phyloP scores from a whole-genome alignment of 2,329 filamentous ascomycete genomes.

The Dichotomopilus funicola region DNA sequence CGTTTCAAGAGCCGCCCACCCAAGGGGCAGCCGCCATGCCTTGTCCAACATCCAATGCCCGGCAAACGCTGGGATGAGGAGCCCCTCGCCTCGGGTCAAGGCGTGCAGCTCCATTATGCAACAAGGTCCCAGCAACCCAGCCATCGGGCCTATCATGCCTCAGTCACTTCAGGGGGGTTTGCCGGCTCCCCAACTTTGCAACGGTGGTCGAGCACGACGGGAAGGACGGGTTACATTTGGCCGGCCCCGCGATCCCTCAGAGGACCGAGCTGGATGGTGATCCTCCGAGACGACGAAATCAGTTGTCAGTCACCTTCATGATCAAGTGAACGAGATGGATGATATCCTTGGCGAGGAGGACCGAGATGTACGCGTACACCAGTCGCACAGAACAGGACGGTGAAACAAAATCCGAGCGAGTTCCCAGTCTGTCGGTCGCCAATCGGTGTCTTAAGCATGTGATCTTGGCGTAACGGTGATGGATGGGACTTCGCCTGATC shows the following conservation, averaged over 20 bases:
- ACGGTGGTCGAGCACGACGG: background rate
- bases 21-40: background rate
- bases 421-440: too few relatives aligned
- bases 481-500: too few relatives aligned
- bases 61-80: background rate
- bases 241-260: slow-evolving; percentile 1
- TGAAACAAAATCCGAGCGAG: too few relatives aligned
- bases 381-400: too few relatives aligned
- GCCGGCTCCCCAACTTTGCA: background rate
- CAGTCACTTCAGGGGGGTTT: background rate
- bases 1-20: background rate
- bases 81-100: background rate
- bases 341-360: too few relatives aligned
- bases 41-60: background rate
- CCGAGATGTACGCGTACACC: too few relatives aligned
- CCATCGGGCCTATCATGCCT: background rate
- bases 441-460: too few relatives aligned
- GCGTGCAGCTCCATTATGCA: slow-evolving; percentile 8
- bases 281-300: background rate
- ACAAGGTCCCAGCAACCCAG: background rate
- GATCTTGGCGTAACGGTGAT: too few relatives aligned
- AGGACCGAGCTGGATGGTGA: background rate
- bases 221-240: background rate
- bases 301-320: too few relatives aligned
- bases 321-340: too few relatives aligned